Percentiles rank a stretch among this genome's conserved stretches.
Evolutionary conservation across 352 stramenopile genomes (phyloP).

Genomic region (Pythium sukuiense): DNA sequence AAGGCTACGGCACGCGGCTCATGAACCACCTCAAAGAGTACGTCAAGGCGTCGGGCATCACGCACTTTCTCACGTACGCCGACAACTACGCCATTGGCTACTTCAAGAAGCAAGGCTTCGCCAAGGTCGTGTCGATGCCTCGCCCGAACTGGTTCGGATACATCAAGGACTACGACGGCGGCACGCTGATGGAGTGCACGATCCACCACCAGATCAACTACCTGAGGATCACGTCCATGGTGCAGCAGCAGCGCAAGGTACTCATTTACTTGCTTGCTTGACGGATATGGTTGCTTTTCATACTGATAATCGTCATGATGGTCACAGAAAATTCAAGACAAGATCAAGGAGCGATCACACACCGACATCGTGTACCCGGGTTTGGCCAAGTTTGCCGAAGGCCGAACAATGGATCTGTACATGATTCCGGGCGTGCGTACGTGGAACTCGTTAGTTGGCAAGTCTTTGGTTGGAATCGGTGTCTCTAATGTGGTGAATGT

Average conservation of each 20-base stretch:
- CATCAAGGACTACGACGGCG: constrained; percentile 99
- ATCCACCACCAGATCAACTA: constrained; percentile 98
- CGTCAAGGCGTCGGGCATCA: constrained; percentile 89
- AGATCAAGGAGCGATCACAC: constrained; percentile 75
- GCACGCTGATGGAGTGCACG: constrained; percentile 99
- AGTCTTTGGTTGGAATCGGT: neutral
- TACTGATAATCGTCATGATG: neutral
- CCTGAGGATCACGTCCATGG: constrained; percentile 94
- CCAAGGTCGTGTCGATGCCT: constrained; percentile 87
- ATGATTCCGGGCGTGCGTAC: constrained; percentile 86
- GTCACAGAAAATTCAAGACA: constrained; percentile 76
- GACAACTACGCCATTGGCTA: constrained; percentile 99
- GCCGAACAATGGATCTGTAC: constrained; percentile 85
- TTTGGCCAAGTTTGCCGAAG: constrained; percentile 72
- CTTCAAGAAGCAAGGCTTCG: constrained; percentile 97
- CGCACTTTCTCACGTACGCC: constrained; percentile 98
- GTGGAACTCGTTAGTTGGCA: constrained; percentile 22
- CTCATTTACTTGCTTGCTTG: neutral
- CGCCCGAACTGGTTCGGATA: constrained; percentile 94
- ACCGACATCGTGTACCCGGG: constrained; percentile 75
- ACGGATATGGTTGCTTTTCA: neutral
- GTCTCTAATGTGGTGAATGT: neutral
- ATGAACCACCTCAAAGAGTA: constrained; percentile 99
- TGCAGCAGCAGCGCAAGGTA: constrained; percentile 94
- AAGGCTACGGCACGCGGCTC: constrained; percentile 97